Conservation (phyloP, 2,329 filamentous ascomycete genomes). For the Clonostachys chloroleuca region DNA sequence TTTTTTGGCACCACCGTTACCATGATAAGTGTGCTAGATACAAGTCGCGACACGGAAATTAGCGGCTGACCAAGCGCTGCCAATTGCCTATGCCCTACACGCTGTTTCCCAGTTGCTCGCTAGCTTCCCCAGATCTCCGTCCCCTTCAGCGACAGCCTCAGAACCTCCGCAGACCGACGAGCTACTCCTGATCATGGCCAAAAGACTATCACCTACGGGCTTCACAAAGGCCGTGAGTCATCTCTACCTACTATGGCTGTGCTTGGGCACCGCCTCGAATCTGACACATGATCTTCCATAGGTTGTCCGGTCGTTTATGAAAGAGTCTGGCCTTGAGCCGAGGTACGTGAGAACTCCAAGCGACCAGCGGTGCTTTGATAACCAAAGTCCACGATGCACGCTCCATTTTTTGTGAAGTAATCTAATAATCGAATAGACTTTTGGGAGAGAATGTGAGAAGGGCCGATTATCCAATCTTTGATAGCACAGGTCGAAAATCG, state of each 20-base stretch:
- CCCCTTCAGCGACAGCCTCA: too few species aligned
- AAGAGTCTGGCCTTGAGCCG: conserved; percentile 82
- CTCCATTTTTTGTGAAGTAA: neutral
- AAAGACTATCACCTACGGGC: conserved; percentile 21
- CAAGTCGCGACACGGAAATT: too few species aligned
- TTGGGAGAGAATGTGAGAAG: conserved; percentile 5
- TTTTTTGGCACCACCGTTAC: too few species aligned
- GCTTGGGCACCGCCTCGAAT: neutral
- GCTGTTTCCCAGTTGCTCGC: too few species aligned
- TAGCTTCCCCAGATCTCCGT: too few species aligned
- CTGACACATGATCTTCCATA: conserved; percentile 23
- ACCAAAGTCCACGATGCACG: too few species aligned
- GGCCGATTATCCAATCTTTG: neutral
- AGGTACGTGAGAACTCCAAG: conserved; percentile 50
- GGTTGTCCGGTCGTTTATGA: conserved; percentile 84
- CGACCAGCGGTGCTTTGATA: neutral
- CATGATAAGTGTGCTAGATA: too few species aligned
- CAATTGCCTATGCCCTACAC: too few species aligned
- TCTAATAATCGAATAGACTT: conserved; percentile 3
- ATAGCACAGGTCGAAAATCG: too few species aligned
- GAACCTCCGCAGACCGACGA: too few species aligned
- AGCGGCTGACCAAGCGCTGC: too few species aligned
- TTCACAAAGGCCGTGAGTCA: conserved; percentile 25
- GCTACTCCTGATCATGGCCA: conserved; percentile 13
- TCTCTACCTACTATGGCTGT: too few species aligned